Percentiles rank a stretch among this genome's conserved stretches.
These are phyloP conservation scores for Yarrowia hollandica DNA, from an alignment of 805 yeast species.

Conservation along the genomic window DNA sequence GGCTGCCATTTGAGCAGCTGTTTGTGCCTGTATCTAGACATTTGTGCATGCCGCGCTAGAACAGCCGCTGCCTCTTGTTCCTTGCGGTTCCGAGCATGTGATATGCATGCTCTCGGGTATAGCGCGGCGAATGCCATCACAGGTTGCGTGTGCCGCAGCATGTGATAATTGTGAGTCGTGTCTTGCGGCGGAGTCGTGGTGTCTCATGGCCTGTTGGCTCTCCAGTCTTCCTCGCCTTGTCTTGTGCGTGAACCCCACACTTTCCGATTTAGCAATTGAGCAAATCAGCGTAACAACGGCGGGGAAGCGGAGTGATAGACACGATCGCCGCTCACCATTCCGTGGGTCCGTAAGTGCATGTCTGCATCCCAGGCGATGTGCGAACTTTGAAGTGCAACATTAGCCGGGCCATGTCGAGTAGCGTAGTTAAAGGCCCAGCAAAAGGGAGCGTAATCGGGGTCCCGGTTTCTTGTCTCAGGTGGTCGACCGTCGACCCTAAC, in stretches of 20 bases:
- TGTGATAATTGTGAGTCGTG: not conserved
- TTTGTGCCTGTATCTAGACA: not conserved
- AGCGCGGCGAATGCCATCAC: no score
- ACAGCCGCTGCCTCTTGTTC: not conserved
- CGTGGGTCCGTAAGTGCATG: slow-evolving; percentile 6
- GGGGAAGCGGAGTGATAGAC: slow-evolving; percentile 10
- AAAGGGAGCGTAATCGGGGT: slow-evolving; percentile 4
- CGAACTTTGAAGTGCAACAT: slow-evolving; percentile 19
- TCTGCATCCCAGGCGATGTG: not conserved
- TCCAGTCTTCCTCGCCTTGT: no score
- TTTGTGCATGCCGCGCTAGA: not conserved
- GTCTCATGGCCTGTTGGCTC: no score
- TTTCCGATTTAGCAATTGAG: not conserved
- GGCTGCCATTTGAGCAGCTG: not conserved
- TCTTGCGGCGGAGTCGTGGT: no score
- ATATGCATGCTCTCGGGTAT: no score
- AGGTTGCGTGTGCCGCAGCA: not conserved
- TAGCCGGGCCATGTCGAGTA: slow-evolving; percentile 15
- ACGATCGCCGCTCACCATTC: slow-evolving; percentile 1
- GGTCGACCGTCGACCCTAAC: no score
- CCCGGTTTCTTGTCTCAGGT: slow-evolving; percentile 6
- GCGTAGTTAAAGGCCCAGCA: not conserved
- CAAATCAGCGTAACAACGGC: slow-evolving; percentile 10
- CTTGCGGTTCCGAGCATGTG: slow-evolving; percentile 13
- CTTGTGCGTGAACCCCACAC: no score